These are phyloP conservation scores for Trebouxia sp. DNA, from an alignment of 139 green algal species.

Conservation along the genomic window DNA sequence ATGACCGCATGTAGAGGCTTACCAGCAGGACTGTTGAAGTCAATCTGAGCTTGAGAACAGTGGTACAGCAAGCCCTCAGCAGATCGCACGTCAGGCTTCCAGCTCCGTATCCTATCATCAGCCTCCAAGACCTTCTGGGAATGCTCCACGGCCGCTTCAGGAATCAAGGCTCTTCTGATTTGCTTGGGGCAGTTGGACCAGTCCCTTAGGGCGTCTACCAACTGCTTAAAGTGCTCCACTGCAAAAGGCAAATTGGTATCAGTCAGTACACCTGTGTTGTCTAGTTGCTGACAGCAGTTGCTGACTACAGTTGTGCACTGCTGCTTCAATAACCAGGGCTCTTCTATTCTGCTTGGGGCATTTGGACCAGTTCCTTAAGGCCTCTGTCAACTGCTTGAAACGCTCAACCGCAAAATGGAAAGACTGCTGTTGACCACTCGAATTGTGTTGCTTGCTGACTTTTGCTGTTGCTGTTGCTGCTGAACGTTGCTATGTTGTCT, in stretches of 20 bases:
- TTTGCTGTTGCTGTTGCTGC: too few species aligned
- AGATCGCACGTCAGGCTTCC: not conserved
- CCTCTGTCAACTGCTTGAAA: too few species aligned
- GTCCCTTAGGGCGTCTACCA: slow-evolving; percentile 5
- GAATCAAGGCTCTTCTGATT: slow-evolving; percentile 11
- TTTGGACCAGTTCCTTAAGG: too few species aligned
- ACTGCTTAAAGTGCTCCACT: not conserved
- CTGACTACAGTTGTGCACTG: too few species aligned
- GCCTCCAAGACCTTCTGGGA: slow-evolving; percentile 4
- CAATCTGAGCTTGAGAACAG: not conserved
- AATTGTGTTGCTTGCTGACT: too few species aligned
- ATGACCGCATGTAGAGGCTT: not conserved
- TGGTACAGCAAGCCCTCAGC: not conserved
- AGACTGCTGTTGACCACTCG: too few species aligned
- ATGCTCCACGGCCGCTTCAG: not conserved
- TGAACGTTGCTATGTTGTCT: too few species aligned
- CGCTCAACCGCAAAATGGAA: too few species aligned
- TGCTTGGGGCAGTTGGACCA: not conserved
- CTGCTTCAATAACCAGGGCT: too few species aligned
- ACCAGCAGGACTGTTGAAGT: slow-evolving; percentile 7
- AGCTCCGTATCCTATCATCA: not conserved
- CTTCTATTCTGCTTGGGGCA: too few species aligned
- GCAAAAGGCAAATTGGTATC: not conserved
- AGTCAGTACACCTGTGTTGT: too few species aligned
- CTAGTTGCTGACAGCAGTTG: too few species aligned